These are phyloP conservation scores for Beauveria caledonica DNA, from an alignment of 2,329 filamentous ascomycete genomes.

Conservation along the genomic window DNA sequence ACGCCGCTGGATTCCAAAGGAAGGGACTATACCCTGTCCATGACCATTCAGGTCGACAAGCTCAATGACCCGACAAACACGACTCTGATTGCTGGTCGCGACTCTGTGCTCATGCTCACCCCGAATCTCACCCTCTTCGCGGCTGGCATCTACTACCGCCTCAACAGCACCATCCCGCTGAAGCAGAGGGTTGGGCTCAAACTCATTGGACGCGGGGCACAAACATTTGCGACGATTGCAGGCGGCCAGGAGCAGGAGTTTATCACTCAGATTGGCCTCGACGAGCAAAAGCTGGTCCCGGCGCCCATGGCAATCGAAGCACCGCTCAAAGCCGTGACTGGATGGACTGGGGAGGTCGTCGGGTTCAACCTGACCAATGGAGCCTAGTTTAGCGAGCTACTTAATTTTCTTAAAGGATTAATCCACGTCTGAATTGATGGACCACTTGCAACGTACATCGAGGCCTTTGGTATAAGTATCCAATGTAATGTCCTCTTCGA, in stretches of 20 bases:
- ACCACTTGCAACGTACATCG: no score
- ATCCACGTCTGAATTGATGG: no score
- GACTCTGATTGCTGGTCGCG: conserved; percentile 32
- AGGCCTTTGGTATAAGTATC: no score
- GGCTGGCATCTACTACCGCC: conserved; percentile 26
- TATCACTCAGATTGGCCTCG: background rate
- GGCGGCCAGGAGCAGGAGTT: conserved; percentile 1
- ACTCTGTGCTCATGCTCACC: conserved; percentile 35
- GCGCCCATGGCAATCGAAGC: conserved; percentile 4
- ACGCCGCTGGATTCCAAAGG: conserved; percentile 47
- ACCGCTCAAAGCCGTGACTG: background rate
- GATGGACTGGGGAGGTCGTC: background rate
- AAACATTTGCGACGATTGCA: background rate
- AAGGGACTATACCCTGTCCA: conserved; percentile 45
- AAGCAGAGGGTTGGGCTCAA: background rate
- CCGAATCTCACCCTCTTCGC: conserved; percentile 28
- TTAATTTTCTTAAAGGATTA: no score
- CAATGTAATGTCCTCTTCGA: no score
- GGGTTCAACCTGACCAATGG: background rate
- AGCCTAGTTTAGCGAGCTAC: background rate
- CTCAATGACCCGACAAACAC: conserved; percentile 26
- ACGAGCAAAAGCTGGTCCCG: background rate
- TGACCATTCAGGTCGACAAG: conserved; percentile 30
- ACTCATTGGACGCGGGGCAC: background rate
- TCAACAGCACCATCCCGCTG: conserved; percentile 18